phyloP scores from a whole-genome alignment of 2,329 filamentous ascomycete genomes.

The Septoria petroselini region DNA sequence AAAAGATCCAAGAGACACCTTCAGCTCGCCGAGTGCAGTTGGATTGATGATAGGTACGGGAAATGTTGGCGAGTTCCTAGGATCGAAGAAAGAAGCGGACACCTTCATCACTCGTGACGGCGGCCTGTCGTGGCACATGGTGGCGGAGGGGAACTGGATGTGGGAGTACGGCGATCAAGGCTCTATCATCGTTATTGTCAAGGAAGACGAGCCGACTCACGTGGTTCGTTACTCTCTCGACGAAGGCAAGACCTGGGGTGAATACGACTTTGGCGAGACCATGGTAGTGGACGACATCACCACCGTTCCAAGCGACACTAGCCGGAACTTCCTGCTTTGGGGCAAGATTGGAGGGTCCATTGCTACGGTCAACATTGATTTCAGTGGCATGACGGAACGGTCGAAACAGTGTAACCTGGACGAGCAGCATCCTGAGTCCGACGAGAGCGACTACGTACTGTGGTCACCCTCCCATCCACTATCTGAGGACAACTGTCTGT shows the following conservation, averaged over 20 bases:
- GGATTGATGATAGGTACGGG: slow-evolving; percentile 88
- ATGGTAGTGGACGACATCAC: slow-evolving; percentile 77
- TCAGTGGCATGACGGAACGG: slow-evolving; percentile 71
- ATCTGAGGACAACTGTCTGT: slow-evolving; percentile 76
- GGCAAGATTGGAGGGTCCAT: slow-evolving; percentile 60
- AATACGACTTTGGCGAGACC: slow-evolving; percentile 69
- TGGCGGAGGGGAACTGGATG: slow-evolving; percentile 83
- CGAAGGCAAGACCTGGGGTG: slow-evolving; percentile 74
- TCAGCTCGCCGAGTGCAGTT: slow-evolving; percentile 81
- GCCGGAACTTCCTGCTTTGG: slow-evolving; percentile 91
- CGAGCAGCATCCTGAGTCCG: slow-evolving; percentile 57
- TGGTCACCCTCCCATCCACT: slow-evolving; percentile 86
- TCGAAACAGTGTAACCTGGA: slow-evolving; percentile 62
- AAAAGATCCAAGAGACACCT: slow-evolving; percentile 75
- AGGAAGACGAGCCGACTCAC: slow-evolving; percentile 65
- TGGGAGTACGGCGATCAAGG: slow-evolving; percentile 97
- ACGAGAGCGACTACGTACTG: slow-evolving; percentile 69
- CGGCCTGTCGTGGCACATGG: slow-evolving; percentile 81
- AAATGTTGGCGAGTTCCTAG: slow-evolving; percentile 77
- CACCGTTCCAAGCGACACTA: slow-evolving; percentile 83
- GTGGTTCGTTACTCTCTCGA: slow-evolving; percentile 72
- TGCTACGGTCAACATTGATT: slow-evolving; percentile 81
- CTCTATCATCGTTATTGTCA: slow-evolving; percentile 83
- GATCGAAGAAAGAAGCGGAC: slow-evolving; percentile 66
- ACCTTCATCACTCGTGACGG: slow-evolving; percentile 90